Evolutionary conservation across 495 filamentous ascomycete species (phyloP).

Genomic region (Staphylotrichum tortipilum): DNA sequence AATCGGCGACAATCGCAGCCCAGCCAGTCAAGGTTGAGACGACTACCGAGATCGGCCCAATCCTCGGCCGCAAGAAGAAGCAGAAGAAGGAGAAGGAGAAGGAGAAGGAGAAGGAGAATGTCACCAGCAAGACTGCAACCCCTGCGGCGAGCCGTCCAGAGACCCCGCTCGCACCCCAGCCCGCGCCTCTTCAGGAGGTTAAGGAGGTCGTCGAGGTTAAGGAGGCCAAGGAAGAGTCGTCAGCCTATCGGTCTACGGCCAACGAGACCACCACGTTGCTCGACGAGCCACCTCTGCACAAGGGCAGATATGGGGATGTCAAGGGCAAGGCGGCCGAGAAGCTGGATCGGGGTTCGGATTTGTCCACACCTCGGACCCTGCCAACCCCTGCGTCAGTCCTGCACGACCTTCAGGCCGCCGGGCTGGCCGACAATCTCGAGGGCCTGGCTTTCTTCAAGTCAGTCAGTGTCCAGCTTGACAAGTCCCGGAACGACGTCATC

Average conservation of each 20-base stretch:
- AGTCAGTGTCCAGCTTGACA: constrained; percentile 10
- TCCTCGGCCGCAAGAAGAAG: constrained; percentile 84
- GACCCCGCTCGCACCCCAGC: constrained; percentile 20
- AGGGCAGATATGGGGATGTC: constrained; percentile 1
- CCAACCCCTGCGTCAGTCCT: constrained; percentile 31
- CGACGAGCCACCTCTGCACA: constrained; percentile 16
- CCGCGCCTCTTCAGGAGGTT: constrained; percentile 23
- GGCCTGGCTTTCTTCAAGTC: constrained; percentile 31
- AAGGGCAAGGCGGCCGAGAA: constrained; percentile 12
- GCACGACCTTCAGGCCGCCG: constrained; percentile 24
- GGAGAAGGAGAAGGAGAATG: constrained; percentile 53
- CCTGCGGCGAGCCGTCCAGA: constrained; percentile 32
- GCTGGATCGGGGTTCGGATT: neutral
- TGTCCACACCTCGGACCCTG: constrained; percentile 13
- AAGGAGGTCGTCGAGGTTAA: constrained; percentile 27
- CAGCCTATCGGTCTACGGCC: constrained; percentile 24
- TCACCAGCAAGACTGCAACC: constrained; percentile 18
- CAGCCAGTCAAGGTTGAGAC: constrained; percentile 47
- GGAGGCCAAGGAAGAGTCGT: constrained; percentile 24
- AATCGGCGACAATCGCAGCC: constrained; percentile 37
- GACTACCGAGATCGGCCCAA: constrained; percentile 64
- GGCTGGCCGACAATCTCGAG: constrained; percentile 16
- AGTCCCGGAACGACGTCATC: constrained; percentile 13
- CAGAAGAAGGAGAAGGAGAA: constrained; percentile 62
- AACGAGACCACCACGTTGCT: constrained; percentile 27